Evolutionary conservation across 1,284 basidiomycete species (phyloP).

Genomic region (Leccinum pachyderme): DNA sequence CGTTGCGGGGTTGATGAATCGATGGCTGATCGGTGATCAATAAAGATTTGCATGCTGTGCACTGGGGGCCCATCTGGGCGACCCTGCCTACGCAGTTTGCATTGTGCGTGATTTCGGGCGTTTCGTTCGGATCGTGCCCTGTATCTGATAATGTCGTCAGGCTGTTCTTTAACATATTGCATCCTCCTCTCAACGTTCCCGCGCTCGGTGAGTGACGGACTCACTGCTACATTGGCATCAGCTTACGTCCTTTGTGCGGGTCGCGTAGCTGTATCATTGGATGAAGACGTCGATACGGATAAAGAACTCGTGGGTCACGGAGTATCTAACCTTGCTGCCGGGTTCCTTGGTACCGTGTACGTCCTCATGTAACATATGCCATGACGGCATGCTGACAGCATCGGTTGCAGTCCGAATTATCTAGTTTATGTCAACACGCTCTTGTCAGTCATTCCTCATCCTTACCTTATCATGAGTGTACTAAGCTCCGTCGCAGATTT

Average conservation of each 20-base stretch:
- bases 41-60: conserved; percentile 38
- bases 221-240: background rate
- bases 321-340: conserved; percentile 85
- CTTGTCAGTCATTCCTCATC: conserved; percentile 48
- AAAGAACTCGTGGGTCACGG: conserved; percentile 93
- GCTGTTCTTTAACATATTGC: conserved; percentile 89
- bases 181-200: conserved; percentile 93
- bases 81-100: conserved; percentile 83
- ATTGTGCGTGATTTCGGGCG: conserved; percentile 44
- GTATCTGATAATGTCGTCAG: conserved; percentile 33
- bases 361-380: conserved; percentile 22
- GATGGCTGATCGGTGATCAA: background rate
- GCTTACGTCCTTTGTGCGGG: background rate
- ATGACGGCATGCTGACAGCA: conserved; percentile 7
- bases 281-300: conserved; percentile 91
- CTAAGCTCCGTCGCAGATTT: conserved; percentile 49
- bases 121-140: background rate
- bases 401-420: conserved; percentile 63
- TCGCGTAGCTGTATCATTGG: conserved; percentile 78
- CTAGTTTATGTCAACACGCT: conserved; percentile 90
- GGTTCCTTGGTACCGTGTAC: conserved; percentile 78
- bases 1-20: background rate
- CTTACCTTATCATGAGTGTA: background rate
- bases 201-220: conserved; percentile 64
- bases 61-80: conserved; percentile 65